Evolutionary conservation across 768 basidiomycete genomes (phyloP).

Genomic region (Termitomyces sp.): DNA sequence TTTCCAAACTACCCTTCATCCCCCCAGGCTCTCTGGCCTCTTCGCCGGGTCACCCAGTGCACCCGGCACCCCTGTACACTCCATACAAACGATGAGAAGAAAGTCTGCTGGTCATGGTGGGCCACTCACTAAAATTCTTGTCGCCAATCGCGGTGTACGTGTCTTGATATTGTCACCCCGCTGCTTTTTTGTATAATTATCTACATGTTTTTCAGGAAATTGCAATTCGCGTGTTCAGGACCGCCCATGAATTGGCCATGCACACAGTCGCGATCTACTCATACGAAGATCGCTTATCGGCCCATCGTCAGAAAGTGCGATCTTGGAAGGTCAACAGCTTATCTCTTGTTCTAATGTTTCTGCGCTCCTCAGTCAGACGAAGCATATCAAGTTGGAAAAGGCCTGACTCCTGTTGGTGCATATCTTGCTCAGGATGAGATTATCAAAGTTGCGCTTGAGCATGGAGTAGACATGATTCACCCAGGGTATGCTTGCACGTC

Average conservation of each 20-base stretch:
- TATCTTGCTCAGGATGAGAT: conserved; percentile 98
- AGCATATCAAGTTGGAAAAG: conserved; percentile 96
- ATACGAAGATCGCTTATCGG: conserved; percentile 91
- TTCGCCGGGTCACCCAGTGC: conserved; percentile 72
- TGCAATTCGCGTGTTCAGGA: conserved; percentile 97
- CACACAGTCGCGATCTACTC: conserved; percentile 99
- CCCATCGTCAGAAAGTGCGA: conserved; percentile 92
- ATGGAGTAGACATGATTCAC: conserved; percentile 99
- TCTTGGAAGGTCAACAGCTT: conserved; percentile 6
- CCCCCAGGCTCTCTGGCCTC: conserved; percentile 66
- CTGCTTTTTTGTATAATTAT: conserved; percentile 7
- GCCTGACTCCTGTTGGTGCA: conserved; percentile 91
- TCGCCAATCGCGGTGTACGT: conserved; percentile 87
- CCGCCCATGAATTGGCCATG: conserved; percentile 98
- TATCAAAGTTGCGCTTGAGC: conserved; percentile 92
- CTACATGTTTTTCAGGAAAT: conserved; percentile 71
- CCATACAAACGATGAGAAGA: conserved; percentile 85
- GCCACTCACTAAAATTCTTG: conserved; percentile 86
- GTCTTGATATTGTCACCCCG: conserved; percentile 4
- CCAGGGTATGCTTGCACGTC: conserved; percentile 61
- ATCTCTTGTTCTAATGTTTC: conserved; percentile 25
- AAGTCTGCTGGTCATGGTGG: conserved; percentile 90
- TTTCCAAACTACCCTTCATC: conserved; percentile 49
- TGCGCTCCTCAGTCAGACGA: conserved; percentile 75
- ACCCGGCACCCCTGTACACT: conserved; percentile 84